phyloP scores from a whole-genome alignment of 768 basidiomycete species.

The Termitomyces sp. region DNA sequence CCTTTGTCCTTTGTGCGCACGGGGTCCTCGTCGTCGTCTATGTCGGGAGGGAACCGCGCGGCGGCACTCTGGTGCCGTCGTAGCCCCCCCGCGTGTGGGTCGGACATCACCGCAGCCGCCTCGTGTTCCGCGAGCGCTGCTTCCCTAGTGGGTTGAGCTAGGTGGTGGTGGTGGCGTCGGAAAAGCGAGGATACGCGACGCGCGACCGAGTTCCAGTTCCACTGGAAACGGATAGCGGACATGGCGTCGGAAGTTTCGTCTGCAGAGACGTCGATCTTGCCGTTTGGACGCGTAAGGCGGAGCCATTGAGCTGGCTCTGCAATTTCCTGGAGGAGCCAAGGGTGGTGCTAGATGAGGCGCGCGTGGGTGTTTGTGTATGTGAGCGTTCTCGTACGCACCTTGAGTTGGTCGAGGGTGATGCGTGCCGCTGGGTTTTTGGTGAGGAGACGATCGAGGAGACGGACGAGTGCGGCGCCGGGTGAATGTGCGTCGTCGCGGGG shows the following conservation, averaged over 20 bases:
- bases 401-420: constrained; percentile 76
- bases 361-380: neutral
- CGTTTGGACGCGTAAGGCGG: constrained; percentile 28
- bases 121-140: neutral
- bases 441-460: constrained; percentile 69
- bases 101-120: constrained; percentile 14
- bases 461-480: constrained; percentile 60
- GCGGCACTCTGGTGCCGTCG: constrained; percentile 12
- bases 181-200: constrained; percentile 46
- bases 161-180: constrained; percentile 18
- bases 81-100: constrained; percentile 12
- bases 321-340: constrained; percentile 69
- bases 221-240: constrained; percentile 42
- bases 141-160: neutral
- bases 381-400: constrained; percentile 35
- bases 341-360: constrained; percentile 34
- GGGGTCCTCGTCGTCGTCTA: neutral
- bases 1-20: constrained; percentile 18
- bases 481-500: constrained; percentile 27
- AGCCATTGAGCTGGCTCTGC: constrained; percentile 69
- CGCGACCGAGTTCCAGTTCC: constrained; percentile 45
- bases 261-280: constrained; percentile 53
- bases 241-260: constrained; percentile 75
- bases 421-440: constrained; percentile 74
- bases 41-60: neutral